Conservation (phyloP, 306 rosid genomes). For the Sophora flavescens region DNA sequence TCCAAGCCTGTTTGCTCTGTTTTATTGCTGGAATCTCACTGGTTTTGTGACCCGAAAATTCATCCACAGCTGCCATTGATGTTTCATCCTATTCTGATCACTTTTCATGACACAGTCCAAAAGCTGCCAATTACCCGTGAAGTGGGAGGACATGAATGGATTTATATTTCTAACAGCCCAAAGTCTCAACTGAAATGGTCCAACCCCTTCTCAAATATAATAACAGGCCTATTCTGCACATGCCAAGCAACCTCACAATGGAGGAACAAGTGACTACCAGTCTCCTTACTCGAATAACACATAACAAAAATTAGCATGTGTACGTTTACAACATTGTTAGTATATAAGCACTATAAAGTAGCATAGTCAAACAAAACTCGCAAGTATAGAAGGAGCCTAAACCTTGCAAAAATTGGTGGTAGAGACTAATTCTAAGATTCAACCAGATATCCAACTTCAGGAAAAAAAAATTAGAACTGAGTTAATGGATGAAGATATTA, state of each 20-base stretch:
- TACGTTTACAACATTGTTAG: neutral
- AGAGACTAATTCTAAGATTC: neutral
- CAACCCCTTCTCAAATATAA: neutral
- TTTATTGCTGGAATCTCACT: neutral
- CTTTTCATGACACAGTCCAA: neutral
- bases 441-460: neutral
- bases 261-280: slow-evolving; percentile 11
- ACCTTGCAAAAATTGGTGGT: neutral
- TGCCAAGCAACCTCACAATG: neutral
- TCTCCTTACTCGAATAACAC: neutral
- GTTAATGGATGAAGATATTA: neutral
- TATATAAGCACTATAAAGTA: neutral
- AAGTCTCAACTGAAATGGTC: neutral
- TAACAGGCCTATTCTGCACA: neutral
- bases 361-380: neutral
- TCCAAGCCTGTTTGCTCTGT: neutral
- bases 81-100: neutral
- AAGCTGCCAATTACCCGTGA: neutral
- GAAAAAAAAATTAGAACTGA: neutral
- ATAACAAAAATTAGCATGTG: neutral
- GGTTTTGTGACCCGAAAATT: neutral
- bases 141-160: neutral
- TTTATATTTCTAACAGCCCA: neutral
- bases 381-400: neutral
- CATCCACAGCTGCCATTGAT: neutral